These are phyloP conservation scores for Ustilago lituana DNA, from an alignment of 1,284 basidiomycete genomes.

Conservation along the genomic window DNA sequence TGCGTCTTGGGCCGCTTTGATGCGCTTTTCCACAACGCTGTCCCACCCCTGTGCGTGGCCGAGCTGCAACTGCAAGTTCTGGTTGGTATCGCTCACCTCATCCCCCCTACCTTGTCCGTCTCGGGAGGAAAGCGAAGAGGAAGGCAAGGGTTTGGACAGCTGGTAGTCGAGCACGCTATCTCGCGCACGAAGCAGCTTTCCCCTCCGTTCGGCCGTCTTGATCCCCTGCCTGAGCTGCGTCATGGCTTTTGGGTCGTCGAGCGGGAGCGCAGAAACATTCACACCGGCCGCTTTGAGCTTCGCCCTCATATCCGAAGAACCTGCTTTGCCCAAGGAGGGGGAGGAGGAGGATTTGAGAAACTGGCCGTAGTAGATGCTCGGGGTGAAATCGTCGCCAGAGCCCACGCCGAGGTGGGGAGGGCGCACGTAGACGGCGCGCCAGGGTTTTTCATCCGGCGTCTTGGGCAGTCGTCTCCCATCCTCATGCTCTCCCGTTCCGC, in stretches of 20 bases:
- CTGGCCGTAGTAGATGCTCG: conserved; percentile 53
- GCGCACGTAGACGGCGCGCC: conserved; percentile 59
- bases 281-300: conserved; percentile 47
- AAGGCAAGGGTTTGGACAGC: conserved; percentile 50
- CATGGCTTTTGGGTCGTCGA: conserved; percentile 72
- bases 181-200: conserved; percentile 59
- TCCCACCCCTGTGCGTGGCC: conserved; percentile 57
- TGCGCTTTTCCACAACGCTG: conserved; percentile 53
- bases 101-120: conserved; percentile 65
- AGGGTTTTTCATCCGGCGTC: conserved; percentile 55
- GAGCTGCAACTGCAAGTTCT: conserved; percentile 26
- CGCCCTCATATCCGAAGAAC: conserved; percentile 19
- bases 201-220: conserved; percentile 74
- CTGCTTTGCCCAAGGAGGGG: neutral
- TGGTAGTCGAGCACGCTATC: conserved; percentile 82
- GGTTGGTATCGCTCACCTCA: conserved; percentile 53
- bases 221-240: conserved; percentile 72
- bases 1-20: conserved; percentile 74
- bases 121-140: neutral
- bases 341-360: conserved; percentile 25
- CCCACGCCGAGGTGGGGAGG: conserved; percentile 39
- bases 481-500: conserved; percentile 12
- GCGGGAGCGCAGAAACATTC: conserved; percentile 21
- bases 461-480: conserved; percentile 50
- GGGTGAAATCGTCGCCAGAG: conserved; percentile 11